These are phyloP conservation scores for Acanthamoeba royreba DNA, from an alignment of 208 protist genomes.

Conservation along the genomic window DNA sequence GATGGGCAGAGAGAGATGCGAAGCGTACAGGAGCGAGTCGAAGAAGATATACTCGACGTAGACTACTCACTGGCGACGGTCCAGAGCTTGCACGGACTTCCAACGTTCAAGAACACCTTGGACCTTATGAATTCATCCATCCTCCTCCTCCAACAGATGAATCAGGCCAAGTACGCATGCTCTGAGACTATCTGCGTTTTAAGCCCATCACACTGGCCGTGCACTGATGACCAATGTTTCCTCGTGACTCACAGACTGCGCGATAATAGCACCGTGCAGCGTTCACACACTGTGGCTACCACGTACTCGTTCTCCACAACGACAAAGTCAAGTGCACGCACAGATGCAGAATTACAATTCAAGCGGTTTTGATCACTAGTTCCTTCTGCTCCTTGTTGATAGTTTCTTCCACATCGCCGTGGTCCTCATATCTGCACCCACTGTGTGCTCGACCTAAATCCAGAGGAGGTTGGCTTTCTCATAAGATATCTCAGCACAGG, in stretches of 20 bases:
- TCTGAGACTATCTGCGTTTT: neutral
- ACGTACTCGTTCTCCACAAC: neutral
- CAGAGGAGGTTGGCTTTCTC: no score
- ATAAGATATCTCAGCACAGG: no score
- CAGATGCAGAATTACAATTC: neutral
- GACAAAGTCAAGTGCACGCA: neutral
- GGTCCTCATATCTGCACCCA: no score
- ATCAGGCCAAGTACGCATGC: neutral
- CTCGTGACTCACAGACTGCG: neutral
- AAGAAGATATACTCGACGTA: neutral
- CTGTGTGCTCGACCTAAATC: neutral
- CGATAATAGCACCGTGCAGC: neutral
- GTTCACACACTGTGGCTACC: neutral
- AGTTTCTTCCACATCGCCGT: no score
- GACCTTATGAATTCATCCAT: conserved; percentile 7
- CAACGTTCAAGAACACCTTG: neutral
- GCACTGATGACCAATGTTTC: neutral
- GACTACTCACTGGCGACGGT: conserved; percentile 33
- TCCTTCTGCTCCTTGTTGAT: neutral
- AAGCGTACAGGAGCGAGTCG: neutral
- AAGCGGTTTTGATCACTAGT: neutral
- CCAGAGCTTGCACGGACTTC: conserved; percentile 7
- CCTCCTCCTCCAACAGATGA: neutral
- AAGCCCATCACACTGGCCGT: neutral
- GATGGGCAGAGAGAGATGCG: neutral